Evolutionary conservation across 805 yeast genomes (phyloP).

Genomic region (Wickerhamiella lipophila): DNA sequence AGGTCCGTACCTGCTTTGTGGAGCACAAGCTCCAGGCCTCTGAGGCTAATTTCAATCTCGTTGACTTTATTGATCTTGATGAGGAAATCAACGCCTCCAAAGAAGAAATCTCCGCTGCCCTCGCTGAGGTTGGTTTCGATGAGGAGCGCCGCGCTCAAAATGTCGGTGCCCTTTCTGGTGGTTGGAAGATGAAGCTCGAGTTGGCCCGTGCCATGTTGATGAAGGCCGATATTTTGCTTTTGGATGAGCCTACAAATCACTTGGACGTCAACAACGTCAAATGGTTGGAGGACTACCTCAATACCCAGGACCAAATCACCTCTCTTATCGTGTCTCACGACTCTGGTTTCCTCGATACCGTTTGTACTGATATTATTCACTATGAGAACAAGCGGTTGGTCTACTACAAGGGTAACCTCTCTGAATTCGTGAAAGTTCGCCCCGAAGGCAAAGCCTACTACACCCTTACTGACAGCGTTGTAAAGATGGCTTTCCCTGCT

Average conservation of each 20-base stretch:
- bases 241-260: conserved; percentile 98
- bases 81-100: conserved; percentile 61
- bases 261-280: conserved; percentile 86
- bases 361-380: conserved; percentile 93
- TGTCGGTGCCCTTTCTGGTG: conserved; percentile 93
- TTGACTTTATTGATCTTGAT: conserved; percentile 76
- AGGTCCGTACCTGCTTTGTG: conserved; percentile 85
- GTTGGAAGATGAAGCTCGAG: conserved; percentile 98
- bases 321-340: conserved; percentile 95
- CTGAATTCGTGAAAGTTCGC: conserved; percentile 78
- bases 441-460: conserved; percentile 97
- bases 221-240: conserved; percentile 86
- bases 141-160: conserved; percentile 80
- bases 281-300: conserved; percentile 85
- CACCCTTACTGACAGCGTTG: conserved; percentile 81
- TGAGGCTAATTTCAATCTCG: conserved; percentile 83
- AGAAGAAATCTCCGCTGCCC: conserved; percentile 62
- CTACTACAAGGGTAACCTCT: conserved; percentile 90
- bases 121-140: conserved; percentile 79
- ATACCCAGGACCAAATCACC: conserved; percentile 73
- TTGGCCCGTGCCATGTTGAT: conserved; percentile 97
- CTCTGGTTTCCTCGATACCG: conserved; percentile 88
- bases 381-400: conserved; percentile 90
- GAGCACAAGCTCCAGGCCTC: conserved; percentile 94
- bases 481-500: conserved; percentile 96